Evolutionary conservation across 345 rosid genomes (phyloP).

Genomic region (Melaleuca quinquenervia): DNA sequence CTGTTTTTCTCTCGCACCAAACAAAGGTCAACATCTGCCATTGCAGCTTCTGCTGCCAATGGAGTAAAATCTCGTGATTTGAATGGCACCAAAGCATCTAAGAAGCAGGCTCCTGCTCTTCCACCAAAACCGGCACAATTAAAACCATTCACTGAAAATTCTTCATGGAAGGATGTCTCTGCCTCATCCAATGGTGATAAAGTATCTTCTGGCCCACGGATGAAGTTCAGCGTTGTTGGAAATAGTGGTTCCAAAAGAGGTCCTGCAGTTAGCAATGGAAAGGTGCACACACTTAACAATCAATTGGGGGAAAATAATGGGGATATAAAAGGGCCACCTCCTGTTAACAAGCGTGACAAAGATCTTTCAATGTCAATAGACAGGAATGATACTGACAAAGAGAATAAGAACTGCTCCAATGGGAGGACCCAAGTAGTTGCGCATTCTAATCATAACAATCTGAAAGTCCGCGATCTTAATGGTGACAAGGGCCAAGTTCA

Average conservation of each 20-base stretch:
- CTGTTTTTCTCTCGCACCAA: conserved; percentile 78
- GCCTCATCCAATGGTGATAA: conserved; percentile 41
- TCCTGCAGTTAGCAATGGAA: conserved; percentile 33
- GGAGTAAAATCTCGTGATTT: conserved; percentile 42
- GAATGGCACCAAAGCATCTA: conserved; percentile 44
- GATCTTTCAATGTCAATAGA: conserved; percentile 8
- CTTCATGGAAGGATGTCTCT: conserved; percentile 22
- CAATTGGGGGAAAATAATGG: conserved; percentile 28
- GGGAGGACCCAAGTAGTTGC: not conserved
- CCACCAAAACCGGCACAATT: conserved; percentile 20
- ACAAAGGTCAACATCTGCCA: conserved; percentile 43
- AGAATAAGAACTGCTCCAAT: conserved; percentile 19
- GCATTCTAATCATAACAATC: not conserved
- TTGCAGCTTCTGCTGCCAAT: conserved; percentile 22
- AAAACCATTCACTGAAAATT: conserved; percentile 26
- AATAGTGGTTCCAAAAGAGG: conserved; percentile 40
- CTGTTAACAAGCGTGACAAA: conserved; percentile 30
- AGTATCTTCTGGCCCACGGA: conserved; percentile 32
- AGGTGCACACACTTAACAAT: conserved; percentile 26
- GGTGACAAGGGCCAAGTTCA: not conserved
- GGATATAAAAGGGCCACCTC: conserved; percentile 9
- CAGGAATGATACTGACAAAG: conserved; percentile 20
- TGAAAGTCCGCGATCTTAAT: not conserved
- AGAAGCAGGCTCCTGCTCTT: conserved; percentile 17
- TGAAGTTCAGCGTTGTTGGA: conserved; percentile 50